phyloP scores from a whole-genome alignment of 2,329 filamentous ascomycete genomes.

The Metarhizium brunneum region DNA sequence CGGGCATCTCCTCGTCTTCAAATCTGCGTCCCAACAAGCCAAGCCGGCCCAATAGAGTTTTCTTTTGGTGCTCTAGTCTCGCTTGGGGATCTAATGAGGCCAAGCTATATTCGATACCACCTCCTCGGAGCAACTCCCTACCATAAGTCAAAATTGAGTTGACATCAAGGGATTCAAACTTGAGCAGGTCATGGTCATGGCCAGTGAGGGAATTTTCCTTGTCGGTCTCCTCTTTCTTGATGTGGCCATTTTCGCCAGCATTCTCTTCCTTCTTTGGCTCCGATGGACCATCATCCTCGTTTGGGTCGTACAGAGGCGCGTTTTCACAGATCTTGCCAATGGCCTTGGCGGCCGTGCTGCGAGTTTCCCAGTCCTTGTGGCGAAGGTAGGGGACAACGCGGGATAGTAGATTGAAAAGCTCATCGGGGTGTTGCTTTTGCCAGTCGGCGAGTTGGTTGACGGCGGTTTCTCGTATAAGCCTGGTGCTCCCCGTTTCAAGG shows the following conservation, averaged over 20 bases:
- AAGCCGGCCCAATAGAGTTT: constrained; percentile 71
- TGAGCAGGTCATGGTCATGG: constrained; percentile 59
- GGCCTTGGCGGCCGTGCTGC: constrained; percentile 86
- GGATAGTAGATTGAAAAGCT: constrained; percentile 89
- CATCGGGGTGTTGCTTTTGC: constrained; percentile 95
- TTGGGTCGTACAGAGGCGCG: constrained; percentile 81
- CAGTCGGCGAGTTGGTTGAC: constrained; percentile 95
- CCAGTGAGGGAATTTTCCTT: constrained; percentile 31
- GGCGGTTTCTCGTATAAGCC: constrained; percentile 91
- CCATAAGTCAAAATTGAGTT: constrained; percentile 73
- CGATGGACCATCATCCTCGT: constrained; percentile 55
- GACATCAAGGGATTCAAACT: constrained; percentile 67
- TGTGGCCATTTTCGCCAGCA: constrained; percentile 25
- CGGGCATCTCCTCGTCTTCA: constrained; percentile 68
- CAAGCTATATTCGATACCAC: constrained; percentile 76
- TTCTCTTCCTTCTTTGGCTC: constrained; percentile 32
- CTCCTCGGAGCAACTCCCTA: constrained; percentile 74
- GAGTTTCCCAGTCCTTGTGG: constrained; percentile 94
- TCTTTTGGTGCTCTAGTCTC: constrained; percentile 80
- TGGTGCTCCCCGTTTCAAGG: constrained; percentile 94
- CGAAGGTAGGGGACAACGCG: constrained; percentile 91
- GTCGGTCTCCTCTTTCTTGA: constrained; percentile 56
- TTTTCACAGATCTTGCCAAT: constrained; percentile 90
- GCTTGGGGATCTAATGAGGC: constrained; percentile 73
- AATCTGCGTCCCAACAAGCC: constrained; percentile 78